Evolutionary conservation across 1,139 yeast species (phyloP).

Genomic region (Geotrichum carabidarum): DNA sequence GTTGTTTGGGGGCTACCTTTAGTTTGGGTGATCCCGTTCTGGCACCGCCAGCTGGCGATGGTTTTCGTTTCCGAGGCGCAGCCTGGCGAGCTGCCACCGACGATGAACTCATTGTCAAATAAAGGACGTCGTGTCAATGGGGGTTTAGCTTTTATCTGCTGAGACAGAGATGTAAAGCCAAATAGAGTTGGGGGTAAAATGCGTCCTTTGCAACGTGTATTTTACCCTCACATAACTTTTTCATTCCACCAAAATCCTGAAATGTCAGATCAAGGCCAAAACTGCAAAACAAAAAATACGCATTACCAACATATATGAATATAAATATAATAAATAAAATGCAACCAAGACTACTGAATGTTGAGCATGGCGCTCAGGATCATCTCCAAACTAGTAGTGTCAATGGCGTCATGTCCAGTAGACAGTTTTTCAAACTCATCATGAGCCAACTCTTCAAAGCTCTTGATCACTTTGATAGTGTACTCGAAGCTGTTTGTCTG

Average conservation of each 20-base stretch:
- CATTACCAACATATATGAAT: too few relatives aligned
- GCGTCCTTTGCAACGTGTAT: background rate
- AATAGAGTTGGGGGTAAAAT: background rate
- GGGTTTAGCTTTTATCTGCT: background rate
- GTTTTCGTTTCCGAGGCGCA: background rate
- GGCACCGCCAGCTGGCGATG: background rate
- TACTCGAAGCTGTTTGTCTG: constrained; percentile 45
- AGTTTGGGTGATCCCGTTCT: background rate
- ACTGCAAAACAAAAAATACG: too few relatives aligned
- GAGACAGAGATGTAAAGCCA: background rate
- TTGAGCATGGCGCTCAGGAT: constrained; percentile 10
- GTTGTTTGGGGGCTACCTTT: background rate
- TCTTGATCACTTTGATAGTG: constrained; percentile 23
- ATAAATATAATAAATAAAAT: too few relatives aligned
- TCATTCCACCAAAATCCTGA: too few relatives aligned
- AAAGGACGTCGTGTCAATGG: background rate
- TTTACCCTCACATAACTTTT: too few relatives aligned
- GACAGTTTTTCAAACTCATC: constrained; percentile 21
- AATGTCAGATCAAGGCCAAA: too few relatives aligned
- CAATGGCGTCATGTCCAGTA: background rate
- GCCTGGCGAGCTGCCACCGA: background rate
- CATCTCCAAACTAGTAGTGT: constrained; percentile 1
- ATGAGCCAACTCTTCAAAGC: constrained; percentile 24
- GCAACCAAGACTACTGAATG: constrained; percentile 3
- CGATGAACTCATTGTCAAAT: background rate